Evolutionary conservation across 768 basidiomycete genomes (phyloP).

Genomic region (Leccinum longicurvipes): DNA sequence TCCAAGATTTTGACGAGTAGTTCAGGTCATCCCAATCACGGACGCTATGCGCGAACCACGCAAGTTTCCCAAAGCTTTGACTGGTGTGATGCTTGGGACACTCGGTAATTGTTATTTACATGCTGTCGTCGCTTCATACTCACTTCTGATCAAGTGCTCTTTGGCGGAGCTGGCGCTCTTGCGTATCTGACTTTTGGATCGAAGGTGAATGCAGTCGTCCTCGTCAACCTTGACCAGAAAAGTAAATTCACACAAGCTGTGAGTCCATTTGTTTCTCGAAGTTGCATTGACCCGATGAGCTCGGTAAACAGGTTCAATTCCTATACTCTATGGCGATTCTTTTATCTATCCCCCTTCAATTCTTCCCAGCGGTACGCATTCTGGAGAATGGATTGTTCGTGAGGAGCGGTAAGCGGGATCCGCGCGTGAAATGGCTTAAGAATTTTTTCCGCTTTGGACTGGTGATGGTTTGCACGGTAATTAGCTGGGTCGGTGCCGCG

Average conservation of each 20-base stretch:
- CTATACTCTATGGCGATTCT: conserved; percentile 91
- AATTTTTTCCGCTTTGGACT: conserved; percentile 78
- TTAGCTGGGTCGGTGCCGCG: conserved; percentile 78
- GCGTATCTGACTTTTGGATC: conserved; percentile 88
- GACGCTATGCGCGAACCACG: conserved; percentile 95
- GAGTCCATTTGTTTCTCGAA: conserved; percentile 30
- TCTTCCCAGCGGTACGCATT: conserved; percentile 97
- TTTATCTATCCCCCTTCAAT: conserved; percentile 88
- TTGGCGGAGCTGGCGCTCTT: conserved; percentile 83
- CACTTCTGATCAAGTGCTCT: conserved; percentile 52
- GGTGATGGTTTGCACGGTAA: conserved; percentile 74
- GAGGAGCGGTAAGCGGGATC: conserved; percentile 77
- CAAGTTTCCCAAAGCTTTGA: conserved; percentile 86
- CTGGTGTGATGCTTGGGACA: conserved; percentile 88
- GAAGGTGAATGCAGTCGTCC: conserved; percentile 86
- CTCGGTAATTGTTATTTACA: conserved; percentile 44
- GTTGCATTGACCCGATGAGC: not conserved
- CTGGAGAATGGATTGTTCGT: conserved; percentile 94
- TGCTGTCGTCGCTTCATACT: not conserved
- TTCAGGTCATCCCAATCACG: conserved; percentile 89
- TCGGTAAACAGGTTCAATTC: conserved; percentile 60
- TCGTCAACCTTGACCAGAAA: conserved; percentile 85
- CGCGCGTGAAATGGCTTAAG: conserved; percentile 93
- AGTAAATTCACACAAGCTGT: conserved; percentile 88
- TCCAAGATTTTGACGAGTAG: not conserved